Percentiles rank a stretch among this genome's conserved stretches.
phyloP scores from a whole-genome alignment of 73 alveolate genomes.

The Uronychia setigera region DNA sequence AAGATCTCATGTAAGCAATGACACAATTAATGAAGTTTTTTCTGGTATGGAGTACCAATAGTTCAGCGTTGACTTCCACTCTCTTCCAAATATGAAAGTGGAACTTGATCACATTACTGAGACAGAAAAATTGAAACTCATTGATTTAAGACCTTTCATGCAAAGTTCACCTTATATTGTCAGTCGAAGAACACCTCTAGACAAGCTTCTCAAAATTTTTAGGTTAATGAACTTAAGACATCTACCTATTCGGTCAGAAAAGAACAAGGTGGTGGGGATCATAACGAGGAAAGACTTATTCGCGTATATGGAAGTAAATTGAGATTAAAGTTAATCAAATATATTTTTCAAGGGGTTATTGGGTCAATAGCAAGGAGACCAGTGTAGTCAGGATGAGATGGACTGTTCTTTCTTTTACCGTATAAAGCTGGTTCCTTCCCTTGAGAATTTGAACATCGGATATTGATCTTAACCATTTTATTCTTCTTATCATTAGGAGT shows the following conservation, averaged over 20 bases:
- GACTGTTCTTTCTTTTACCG: too few species aligned
- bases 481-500: too few species aligned
- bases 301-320: neutral
- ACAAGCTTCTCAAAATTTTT: neutral
- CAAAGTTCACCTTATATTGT: neutral
- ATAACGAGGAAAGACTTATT: conserved; percentile 1
- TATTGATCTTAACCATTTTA: too few species aligned
- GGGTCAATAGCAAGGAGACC: too few species aligned
- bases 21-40: too few species aligned
- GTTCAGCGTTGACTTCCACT: conserved; percentile 29
- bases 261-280: neutral
- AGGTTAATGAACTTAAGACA: neutral
- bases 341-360: too few species aligned
- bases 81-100: neutral
- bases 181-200: neutral
- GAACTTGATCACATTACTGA: conserved; percentile 8
- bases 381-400: too few species aligned
- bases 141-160: neutral
- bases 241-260: too few species aligned
- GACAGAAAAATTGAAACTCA: neutral
- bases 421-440: too few species aligned
- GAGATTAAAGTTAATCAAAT: too few species aligned
- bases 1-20: neutral
- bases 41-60: conserved; percentile 10
- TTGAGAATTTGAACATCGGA: too few species aligned